Percentiles rank a stretch among this genome's conserved stretches.
These are phyloP conservation scores for Noccaea bulbosa DNA, from an alignment of 345 rosid species.

Conservation along the genomic window DNA sequence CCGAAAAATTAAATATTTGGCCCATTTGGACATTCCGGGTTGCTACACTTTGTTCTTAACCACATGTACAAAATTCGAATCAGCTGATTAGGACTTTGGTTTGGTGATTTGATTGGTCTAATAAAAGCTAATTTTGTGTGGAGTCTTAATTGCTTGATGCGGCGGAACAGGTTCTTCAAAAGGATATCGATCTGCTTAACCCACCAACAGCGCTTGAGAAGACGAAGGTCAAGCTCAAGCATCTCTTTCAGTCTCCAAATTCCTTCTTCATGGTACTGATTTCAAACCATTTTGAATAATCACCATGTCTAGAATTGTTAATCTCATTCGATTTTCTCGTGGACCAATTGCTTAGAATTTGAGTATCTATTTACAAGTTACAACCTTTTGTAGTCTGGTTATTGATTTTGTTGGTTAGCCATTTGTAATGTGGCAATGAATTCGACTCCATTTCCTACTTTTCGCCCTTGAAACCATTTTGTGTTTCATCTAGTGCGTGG, in stretches of 20 bases:
- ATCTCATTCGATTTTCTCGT: background rate
- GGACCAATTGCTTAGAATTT: background rate
- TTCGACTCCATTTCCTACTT: background rate
- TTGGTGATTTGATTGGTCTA: background rate
- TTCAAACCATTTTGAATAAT: background rate
- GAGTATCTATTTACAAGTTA: background rate
- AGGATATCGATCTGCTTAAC: conserved; percentile 71
- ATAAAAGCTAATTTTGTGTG: background rate
- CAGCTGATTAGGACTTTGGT: conserved; percentile 4
- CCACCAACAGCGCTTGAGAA: conserved; percentile 82
- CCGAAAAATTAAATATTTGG: too few relatives aligned
- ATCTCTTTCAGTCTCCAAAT: conserved; percentile 71
- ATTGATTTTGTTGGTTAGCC: too few relatives aligned
- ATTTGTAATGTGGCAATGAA: background rate
- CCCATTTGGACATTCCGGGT: too few relatives aligned
- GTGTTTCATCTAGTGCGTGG: background rate
- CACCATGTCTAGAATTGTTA: background rate
- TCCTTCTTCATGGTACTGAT: conserved; percentile 71
- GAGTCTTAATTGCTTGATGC: background rate
- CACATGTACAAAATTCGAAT: background rate
- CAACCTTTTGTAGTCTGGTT: background rate
- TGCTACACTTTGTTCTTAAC: too few relatives aligned
- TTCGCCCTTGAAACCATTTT: too few relatives aligned
- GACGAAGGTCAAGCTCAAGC: conserved; percentile 86
- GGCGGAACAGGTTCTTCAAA: conserved; percentile 64